Base-by-base conservation (phyloP, 1,284 basidiomycete species). In the Lignosus rhinocerotis region DNA sequence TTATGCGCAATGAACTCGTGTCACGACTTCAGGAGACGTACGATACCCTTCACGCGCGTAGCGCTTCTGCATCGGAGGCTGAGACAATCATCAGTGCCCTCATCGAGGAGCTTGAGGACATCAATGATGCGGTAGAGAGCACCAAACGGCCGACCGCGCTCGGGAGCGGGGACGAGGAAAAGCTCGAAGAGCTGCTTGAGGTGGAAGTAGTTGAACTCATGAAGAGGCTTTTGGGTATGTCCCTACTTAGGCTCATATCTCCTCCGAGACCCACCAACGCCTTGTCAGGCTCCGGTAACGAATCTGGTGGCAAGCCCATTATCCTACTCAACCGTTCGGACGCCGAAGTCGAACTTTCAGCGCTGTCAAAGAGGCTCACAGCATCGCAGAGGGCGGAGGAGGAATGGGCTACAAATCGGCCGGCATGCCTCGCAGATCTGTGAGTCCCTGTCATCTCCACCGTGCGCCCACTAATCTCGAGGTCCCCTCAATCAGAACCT, bases 71-170 rank as follows among this genome's bases (percentile, higher is more conserved):
- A n/a, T 32, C 54, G 6, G 69, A 70, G 39, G 45, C 63, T 0
- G 70, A 72, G 46, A 65, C 65, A 1, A 38, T 68, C 25, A 45
- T 69, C 49, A 66, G 61, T 39, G 67, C 66, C 0, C 61, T 72
- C 19, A 62, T 70, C 9, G 69, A 70, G 42, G 70, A 72, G 51
- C 61, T 72, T 6, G 70, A 70, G 50, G 70, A 70, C 39, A 54
- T 67, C n/a, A 62, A 58, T 32, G 67, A 67, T 54, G 66, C 67
- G n/a, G 60, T 65, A 3, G 62, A 63, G 19, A 47, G 39, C 19
- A 55, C 64, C 14, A 56, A 60, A 31, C 47, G n/a, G 17, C 14
- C 34, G 3, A 11, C 11, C 19, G 3, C n/a, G n/a, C 30, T 17
- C 3, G 17, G 12, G 6, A 12, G 8, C 9, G 6, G 16, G 21